These are phyloP conservation scores for Gonapodya prolifera DNA, from an alignment of 192 early-diverging fungal species.

Conservation along the genomic window DNA sequence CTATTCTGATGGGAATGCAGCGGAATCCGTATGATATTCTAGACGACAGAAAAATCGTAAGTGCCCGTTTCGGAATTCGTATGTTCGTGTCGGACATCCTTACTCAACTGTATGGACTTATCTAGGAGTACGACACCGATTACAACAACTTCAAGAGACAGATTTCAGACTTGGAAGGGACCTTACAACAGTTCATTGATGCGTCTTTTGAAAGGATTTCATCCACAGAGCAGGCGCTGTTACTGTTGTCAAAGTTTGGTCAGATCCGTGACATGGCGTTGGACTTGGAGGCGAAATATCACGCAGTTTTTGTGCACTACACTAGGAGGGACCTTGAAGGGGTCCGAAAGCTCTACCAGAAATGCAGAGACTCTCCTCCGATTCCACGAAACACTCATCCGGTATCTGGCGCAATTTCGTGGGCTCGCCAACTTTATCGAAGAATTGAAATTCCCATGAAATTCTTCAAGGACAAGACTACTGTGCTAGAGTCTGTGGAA, in stretches of 20 bases:
- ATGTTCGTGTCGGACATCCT: not conserved
- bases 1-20: constrained; percentile 47
- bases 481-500: constrained; percentile 36
- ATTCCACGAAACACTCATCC: constrained; percentile 48
- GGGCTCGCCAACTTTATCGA: constrained; percentile 47
- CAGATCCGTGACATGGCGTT: constrained; percentile 52
- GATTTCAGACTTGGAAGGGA: constrained; percentile 41
- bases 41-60: constrained; percentile 50
- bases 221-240: constrained; percentile 47
- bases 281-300: constrained; percentile 51
- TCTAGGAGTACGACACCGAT: constrained; percentile 46
- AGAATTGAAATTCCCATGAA: constrained; percentile 45
- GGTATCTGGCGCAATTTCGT: constrained; percentile 43
- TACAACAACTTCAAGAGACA: constrained; percentile 52
- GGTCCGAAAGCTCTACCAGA: constrained; percentile 46
- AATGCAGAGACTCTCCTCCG: constrained; percentile 41
- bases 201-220: constrained; percentile 43
- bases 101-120: not conserved
- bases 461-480: constrained; percentile 35
- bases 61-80: no score
- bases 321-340: constrained; percentile 43
- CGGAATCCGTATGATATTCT: constrained; percentile 54
- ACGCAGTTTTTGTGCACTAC: constrained; percentile 46
- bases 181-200: constrained; percentile 49
- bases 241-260: constrained; percentile 36